These are phyloP conservation scores for Hansfordia pulvinata DNA, from an alignment of 2,329 filamentous ascomycete species.

Conservation along the genomic window DNA sequence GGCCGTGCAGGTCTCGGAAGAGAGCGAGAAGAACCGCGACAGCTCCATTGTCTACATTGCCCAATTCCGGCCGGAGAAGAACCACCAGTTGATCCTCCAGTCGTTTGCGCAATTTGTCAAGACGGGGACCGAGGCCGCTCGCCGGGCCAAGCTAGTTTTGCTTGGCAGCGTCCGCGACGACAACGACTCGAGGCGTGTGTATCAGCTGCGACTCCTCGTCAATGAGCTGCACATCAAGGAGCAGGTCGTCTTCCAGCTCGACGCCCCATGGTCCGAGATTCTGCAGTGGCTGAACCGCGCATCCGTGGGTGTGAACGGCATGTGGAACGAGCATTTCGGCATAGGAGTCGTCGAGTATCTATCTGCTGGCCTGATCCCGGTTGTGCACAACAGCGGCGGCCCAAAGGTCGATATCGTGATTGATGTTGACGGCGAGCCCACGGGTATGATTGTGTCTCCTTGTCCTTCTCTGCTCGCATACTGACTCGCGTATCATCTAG, in stretches of 20 bases:
- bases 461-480: neutral
- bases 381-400: slow-evolving; percentile 87
- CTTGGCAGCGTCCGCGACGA: slow-evolving; percentile 88
- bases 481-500: slow-evolving; percentile 23
- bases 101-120: slow-evolving; percentile 70
- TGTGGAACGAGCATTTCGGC: slow-evolving; percentile 99
- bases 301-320: slow-evolving; percentile 85
- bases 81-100: slow-evolving; percentile 74
- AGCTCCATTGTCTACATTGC: slow-evolving; percentile 81
- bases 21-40: slow-evolving; percentile 56
- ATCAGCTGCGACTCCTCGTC: slow-evolving; percentile 72
- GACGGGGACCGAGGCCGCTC: slow-evolving; percentile 33
- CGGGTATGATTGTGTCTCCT: slow-evolving; percentile 36
- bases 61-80: slow-evolving; percentile 95
- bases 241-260: slow-evolving; percentile 73
- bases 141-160: slow-evolving; percentile 57
- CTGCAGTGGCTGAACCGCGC: slow-evolving; percentile 63
- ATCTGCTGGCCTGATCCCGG: slow-evolving; percentile 80
- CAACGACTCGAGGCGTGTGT: slow-evolving; percentile 68
- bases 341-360: slow-evolving; percentile 98
- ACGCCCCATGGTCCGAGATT: slow-evolving; percentile 81
- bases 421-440: slow-evolving; percentile 62
- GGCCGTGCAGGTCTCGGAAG: slow-evolving; percentile 56
- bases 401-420: slow-evolving; percentile 90
- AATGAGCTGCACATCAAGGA: slow-evolving; percentile 80